phyloP scores from a whole-genome alignment of 495 filamentous ascomycete species.

The Xylaria flabelliformis region DNA sequence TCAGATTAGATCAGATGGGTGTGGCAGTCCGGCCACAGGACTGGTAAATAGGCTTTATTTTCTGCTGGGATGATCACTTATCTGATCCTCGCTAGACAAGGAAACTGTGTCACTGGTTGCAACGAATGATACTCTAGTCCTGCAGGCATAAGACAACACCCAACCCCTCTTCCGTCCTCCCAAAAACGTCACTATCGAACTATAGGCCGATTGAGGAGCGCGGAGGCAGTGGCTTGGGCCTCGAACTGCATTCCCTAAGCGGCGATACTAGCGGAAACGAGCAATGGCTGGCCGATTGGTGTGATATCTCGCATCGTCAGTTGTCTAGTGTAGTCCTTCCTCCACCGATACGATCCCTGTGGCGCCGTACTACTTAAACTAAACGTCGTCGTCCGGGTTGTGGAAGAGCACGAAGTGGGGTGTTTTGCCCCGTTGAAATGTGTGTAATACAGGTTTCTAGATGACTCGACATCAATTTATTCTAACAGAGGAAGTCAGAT shows the following conservation, averaged over 20 bases:
- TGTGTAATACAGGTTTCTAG: background rate
- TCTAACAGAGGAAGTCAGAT: background rate
- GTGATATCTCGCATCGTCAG: constrained; percentile 15
- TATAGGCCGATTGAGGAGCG: constrained; percentile 14
- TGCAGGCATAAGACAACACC: constrained; percentile 6
- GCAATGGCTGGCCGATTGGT: constrained; percentile 1
- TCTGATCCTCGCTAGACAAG: constrained; percentile 16
- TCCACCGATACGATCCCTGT: background rate
- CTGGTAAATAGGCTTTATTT: constrained; percentile 3
- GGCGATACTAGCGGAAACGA: constrained; percentile 8
- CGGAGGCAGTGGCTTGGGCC: background rate
- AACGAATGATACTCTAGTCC: background rate
- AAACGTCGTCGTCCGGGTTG: background rate
- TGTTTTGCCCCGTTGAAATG: background rate
- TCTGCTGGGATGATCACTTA: constrained; percentile 15
- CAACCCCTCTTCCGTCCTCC: constrained; percentile 2
- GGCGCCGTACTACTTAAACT: background rate
- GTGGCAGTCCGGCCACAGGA: background rate
- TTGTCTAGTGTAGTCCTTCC: background rate
- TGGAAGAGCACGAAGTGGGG: background rate
- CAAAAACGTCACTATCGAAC: background rate
- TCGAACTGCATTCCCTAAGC: background rate
- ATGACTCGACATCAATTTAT: background rate
- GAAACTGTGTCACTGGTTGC: background rate
- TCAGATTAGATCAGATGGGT: constrained; percentile 28